phyloP scores from a whole-genome alignment of 2,329 filamentous ascomycete species.

The Fusarium humuli region DNA sequence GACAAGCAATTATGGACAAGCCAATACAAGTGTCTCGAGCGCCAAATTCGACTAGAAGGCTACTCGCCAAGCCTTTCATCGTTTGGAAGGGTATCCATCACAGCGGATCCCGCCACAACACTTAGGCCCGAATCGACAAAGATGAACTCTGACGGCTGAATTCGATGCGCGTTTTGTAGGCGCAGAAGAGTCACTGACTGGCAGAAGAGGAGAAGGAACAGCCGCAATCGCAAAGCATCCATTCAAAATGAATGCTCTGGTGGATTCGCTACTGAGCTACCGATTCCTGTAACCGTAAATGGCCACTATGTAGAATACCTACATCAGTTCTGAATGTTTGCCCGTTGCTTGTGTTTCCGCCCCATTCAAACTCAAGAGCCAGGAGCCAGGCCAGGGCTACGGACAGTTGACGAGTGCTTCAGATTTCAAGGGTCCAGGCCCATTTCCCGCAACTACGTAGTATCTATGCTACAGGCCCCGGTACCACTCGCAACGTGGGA shows the following conservation, averaged over 20 bases:
- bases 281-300: constrained; percentile 19
- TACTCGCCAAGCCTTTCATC: constrained; percentile 32
- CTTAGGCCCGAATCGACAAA: constrained; percentile 39
- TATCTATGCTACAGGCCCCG: background rate
- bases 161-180: constrained; percentile 30
- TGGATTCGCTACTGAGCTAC: constrained; percentile 14
- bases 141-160: constrained; percentile 23
- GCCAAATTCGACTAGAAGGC: constrained; percentile 5
- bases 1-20: constrained; percentile 6
- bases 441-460: constrained; percentile 14
- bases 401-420: constrained; percentile 21
- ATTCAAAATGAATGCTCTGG: background rate
- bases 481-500: background rate
- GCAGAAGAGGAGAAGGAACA: constrained; percentile 1
- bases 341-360: constrained; percentile 9
- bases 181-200: constrained; percentile 22
- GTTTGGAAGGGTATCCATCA: constrained; percentile 31
- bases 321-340: background rate
- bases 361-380: constrained; percentile 3
- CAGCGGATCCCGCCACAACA: constrained; percentile 36
- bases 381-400: constrained; percentile 16
- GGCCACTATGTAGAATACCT: background rate
- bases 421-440: constrained; percentile 36
- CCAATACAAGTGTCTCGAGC: background rate
- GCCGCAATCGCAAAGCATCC: background rate